Evolutionary conservation across 1,284 basidiomycete genomes (phyloP).

Genomic region (Boletellus deceptivus): DNA sequence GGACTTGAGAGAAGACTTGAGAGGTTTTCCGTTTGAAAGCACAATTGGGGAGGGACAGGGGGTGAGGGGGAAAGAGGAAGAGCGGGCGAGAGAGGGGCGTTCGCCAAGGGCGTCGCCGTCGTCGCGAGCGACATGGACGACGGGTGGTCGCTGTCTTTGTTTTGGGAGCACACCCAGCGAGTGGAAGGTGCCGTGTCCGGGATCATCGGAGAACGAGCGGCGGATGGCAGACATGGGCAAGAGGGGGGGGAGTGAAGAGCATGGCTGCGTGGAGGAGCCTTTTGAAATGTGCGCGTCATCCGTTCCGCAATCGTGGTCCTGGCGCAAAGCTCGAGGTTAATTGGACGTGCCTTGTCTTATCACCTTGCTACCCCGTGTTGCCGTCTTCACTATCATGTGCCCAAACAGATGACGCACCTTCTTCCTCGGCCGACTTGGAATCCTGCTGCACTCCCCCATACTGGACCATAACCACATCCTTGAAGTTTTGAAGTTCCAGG

Average conservation of each 20-base stretch:
- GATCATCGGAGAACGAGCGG: conserved; percentile 33
- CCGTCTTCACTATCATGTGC: too few relatives aligned
- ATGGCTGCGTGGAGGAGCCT: background rate
- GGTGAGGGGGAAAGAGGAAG: conserved; percentile 13
- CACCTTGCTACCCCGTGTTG: too few relatives aligned
- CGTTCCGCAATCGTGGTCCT: conserved; percentile 26
- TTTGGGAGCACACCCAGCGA: conserved; percentile 52
- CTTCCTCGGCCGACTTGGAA: too few relatives aligned
- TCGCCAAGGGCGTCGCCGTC: conserved; percentile 20
- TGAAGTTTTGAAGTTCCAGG: too few relatives aligned
- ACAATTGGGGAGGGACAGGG: conserved; percentile 37
- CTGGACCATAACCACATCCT: too few relatives aligned
- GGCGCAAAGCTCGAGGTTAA: too few relatives aligned
- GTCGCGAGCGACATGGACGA: conserved; percentile 28
- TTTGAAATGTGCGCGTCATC: conserved; percentile 1
- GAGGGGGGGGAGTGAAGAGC: background rate
- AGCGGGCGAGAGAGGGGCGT: conserved; percentile 29
- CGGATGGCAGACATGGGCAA: background rate
- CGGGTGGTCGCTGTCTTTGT: conserved; percentile 22
- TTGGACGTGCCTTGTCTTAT: too few relatives aligned
- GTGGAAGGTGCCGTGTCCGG: conserved; percentile 51
- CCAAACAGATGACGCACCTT: too few relatives aligned
- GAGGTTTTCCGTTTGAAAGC: conserved; percentile 84
- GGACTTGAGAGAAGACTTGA: conserved; percentile 86
- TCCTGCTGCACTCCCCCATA: too few relatives aligned